Evolutionary conservation across 1,139 yeast genomes (phyloP), one percentile per base, ranked within the genome.

Genomic region (Saccharomyces hybrid): DNA sequence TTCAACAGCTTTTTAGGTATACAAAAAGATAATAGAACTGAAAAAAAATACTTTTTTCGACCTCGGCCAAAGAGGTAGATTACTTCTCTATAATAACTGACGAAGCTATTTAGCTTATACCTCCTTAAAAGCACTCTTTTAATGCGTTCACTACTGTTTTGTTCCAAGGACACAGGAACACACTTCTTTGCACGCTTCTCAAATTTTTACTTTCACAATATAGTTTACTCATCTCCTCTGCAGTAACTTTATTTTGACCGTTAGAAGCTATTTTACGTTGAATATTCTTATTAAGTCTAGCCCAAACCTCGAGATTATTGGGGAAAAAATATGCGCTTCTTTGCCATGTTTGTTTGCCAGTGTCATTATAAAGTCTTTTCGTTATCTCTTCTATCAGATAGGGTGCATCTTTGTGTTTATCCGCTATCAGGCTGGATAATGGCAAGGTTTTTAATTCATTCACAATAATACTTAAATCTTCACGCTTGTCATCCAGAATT

Each of bases 271-370:
- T 75, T 55, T 80, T 80, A 55, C 84, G 73, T 0, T 88, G 82
- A 9, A 82, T 76, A 49, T 73, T 73, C 19, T 72, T 66, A 63
- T 81, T 80, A 47, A 91, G 68, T 24, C 79, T 74, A 49, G 74
- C 75, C 98, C 98, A 91, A 6, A 87, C 78, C 19, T 74, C 73
- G 59, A 76, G 76, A 62, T 84, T 87, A 46, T 79, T 78, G 0
- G 97, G 97, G 73, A 87, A 86, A 62, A 86, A 72, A 58, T 84
- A 72, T 0, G 95, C 91, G 16, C 82, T 78, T 62, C 84, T 78
- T 63, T 84, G 86, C 89, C 95, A 86, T 21, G 61, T 54, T 2
- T 62, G 62, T 4, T 60, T 56, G 1, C 55, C 51, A 2, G 57
- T 52, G 2, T 60, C 58, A 14, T 52, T 47, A 0, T 63, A 59